These are phyloP conservation scores for Stevia rebaudiana DNA, from an alignment of 140 eudicot species.

Conservation along the genomic window DNA sequence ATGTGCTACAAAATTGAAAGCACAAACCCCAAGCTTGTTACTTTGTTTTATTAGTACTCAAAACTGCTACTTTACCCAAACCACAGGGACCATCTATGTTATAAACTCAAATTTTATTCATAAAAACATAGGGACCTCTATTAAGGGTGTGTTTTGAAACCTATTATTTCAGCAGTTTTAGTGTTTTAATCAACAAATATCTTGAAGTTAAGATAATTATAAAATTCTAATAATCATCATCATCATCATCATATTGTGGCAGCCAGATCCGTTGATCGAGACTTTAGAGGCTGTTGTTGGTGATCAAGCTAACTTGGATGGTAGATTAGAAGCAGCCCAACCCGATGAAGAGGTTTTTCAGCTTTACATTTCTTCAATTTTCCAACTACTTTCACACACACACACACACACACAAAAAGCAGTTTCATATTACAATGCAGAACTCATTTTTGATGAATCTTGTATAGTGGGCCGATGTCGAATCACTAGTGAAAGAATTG, in stretches of 20 bases:
- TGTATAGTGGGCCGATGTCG: slow-evolving; percentile 79
- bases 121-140: not conserved
- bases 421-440: not conserved
- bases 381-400: slow-evolving; percentile 6
- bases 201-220: not conserved
- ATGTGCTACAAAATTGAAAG: no score
- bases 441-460: slow-evolving; percentile 1
- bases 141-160: not conserved
- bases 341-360: slow-evolving; percentile 62
- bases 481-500: slow-evolving; percentile 72
- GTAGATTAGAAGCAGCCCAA: slow-evolving; percentile 53
- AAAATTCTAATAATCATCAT: slow-evolving; percentile 3
- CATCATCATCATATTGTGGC: slow-evolving; percentile 20
- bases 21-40: no score
- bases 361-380: not conserved
- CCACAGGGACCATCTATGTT: no score
- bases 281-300: slow-evolving; percentile 73
- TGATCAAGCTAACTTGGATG: slow-evolving; percentile 43
- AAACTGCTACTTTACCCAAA: no score
- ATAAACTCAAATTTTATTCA: no score
- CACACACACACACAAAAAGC: not conserved
- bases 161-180: not conserved
- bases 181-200: slow-evolving; percentile 5
- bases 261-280: slow-evolving; percentile 89
- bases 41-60: no score